phyloP scores from a whole-genome alignment of 2,329 filamentous ascomycete genomes.

The Pseudofabraea citricarpa region DNA sequence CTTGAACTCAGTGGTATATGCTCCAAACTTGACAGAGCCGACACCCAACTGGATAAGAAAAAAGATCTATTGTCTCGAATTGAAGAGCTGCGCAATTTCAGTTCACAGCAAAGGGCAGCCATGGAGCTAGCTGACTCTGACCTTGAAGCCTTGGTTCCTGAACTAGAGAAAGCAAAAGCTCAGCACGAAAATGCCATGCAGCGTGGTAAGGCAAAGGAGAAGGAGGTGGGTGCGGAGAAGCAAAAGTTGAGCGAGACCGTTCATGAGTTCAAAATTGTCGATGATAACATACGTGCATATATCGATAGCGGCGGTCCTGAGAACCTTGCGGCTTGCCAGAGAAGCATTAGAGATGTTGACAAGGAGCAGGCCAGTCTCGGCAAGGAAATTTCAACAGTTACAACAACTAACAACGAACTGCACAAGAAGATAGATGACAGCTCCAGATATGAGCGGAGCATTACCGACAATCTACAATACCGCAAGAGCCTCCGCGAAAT shows the following conservation, averaged over 20 bases:
- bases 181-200: conserved; percentile 73
- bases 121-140: conserved; percentile 69
- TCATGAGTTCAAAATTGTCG: conserved; percentile 70
- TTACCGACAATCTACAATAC: conserved; percentile 83
- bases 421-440: conserved; percentile 74
- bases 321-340: conserved; percentile 64
- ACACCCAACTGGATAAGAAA: conserved; percentile 78
- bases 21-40: conserved; percentile 65
- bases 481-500: conserved; percentile 70
- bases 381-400: conserved; percentile 61
- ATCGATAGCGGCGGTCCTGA: conserved; percentile 67
- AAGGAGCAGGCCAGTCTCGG: conserved; percentile 61
- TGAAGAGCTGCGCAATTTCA: conserved; percentile 66
- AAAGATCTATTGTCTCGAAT: conserved; percentile 65
- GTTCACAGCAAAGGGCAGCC: conserved; percentile 60
- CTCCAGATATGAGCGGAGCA: conserved; percentile 78
- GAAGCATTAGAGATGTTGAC: conserved; percentile 65
- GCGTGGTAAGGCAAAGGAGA: conserved; percentile 67
- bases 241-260: conserved; percentile 69
- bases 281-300: conserved; percentile 76
- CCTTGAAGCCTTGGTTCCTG: conserved; percentile 67
- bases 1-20: conserved; percentile 71
- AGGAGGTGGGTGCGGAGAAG: conserved; percentile 65
- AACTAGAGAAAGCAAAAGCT: conserved; percentile 70
- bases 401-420: conserved; percentile 69